These are phyloP conservation scores for Pseudogymnoascus sp. DNA, from an alignment of 2,329 filamentous ascomycete species.

Conservation along the genomic window DNA sequence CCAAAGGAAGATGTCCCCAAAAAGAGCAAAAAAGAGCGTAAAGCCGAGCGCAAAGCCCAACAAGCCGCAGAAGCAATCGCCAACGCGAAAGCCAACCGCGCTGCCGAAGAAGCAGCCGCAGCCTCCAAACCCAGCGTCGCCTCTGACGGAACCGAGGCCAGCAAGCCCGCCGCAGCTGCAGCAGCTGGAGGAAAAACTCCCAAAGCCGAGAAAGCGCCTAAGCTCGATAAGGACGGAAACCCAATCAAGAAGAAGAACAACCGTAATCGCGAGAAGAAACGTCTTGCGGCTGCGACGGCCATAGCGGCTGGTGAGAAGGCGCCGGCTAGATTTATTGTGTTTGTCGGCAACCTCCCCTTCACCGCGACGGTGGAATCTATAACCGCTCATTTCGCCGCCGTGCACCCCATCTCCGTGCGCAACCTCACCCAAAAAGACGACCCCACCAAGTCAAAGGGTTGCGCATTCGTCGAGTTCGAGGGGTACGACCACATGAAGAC, in stretches of 20 bases:
- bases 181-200: slow-evolving; percentile 19
- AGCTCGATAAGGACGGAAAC: slow-evolving; percentile 21
- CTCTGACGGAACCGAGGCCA: neutral
- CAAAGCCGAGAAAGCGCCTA: slow-evolving; percentile 19
- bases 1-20: slow-evolving; percentile 30
- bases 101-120: neutral
- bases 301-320: slow-evolving; percentile 20
- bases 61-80: slow-evolving; percentile 26
- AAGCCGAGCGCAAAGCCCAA: slow-evolving; percentile 31
- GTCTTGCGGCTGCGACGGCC: slow-evolving; percentile 9
- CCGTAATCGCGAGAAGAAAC: slow-evolving; percentile 29
- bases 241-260: slow-evolving; percentile 34
- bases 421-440: slow-evolving; percentile 63
- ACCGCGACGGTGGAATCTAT: slow-evolving; percentile 67
- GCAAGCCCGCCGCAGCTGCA: slow-evolving; percentile 19
- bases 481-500: slow-evolving; percentile 87
- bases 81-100: slow-evolving; percentile 16
- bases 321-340: slow-evolving; percentile 62
- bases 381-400: slow-evolving; percentile 68
- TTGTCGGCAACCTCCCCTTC: slow-evolving; percentile 85
- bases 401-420: slow-evolving; percentile 65
- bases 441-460: slow-evolving; percentile 62
- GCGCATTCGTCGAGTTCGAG: slow-evolving; percentile 85
- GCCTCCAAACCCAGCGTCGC: slow-evolving; percentile 10
- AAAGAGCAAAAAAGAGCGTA: slow-evolving; percentile 34